Base-by-base conservation (phyloP, 176 grass and related monocot genomes). In the Oryza punctata region DNA sequence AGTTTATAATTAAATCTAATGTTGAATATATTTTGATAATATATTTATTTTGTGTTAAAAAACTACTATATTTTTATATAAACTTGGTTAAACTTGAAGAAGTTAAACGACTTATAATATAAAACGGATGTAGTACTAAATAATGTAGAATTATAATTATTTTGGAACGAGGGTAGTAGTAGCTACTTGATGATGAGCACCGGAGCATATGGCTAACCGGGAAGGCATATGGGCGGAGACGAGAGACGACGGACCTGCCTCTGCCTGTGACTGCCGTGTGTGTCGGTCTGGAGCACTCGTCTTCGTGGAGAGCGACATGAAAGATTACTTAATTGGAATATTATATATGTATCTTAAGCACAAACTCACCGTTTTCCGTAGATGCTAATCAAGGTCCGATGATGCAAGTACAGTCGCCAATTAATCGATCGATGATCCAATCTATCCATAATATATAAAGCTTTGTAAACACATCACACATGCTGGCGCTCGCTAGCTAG, bases 381-480 rank as follows among this genome's bases (percentile, higher is more conserved):
- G 63, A 29, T 41, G 63, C 44, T 67, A 67, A 54, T 26, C 72
- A 84, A 25, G 70, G 44, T 84, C 81, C 57, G 57, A 61, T 61
- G 57, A 61, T 61, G 57, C 57, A 61, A 61, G 57, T 61, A 61
- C 57, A 10, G 0, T 23, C 19, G 9, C 21, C 40, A 41, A 38
- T 38, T 38, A 38, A 41, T 9, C n/a, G 9, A 61, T 24, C 21
- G 57, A 61, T 24, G 57, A 61, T 61, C 57, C 7, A 61, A 61
- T 24, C 21, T 24, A 61, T 57, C 3, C 3, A 57, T 21, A 54
- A 2, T 57, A 57, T 21, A 47, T 32, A 47, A 15, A 13, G 21
- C 3, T 71, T 5, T 71, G 1, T n/a, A n/a, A 21, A 43, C 35
- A 10, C 24, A 57, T 57, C 50, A 57, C 47, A 50, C 47, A 18